phyloP scores from a whole-genome alignment of 2,329 filamentous ascomycete species.

The Coleophoma cylindrospora region DNA sequence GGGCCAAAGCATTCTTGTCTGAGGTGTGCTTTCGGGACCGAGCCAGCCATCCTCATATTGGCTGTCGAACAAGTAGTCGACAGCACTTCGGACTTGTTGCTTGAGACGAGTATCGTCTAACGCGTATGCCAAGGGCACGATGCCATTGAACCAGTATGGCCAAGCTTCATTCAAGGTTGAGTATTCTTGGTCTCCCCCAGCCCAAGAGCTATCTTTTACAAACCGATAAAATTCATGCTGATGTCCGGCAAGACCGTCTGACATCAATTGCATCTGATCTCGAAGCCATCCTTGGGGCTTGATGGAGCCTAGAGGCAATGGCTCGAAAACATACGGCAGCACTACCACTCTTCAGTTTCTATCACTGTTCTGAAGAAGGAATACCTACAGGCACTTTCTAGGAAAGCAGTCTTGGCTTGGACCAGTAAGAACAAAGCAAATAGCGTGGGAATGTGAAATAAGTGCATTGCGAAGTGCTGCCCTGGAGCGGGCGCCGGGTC shows the following conservation, averaged over 20 bases:
- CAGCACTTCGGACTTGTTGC: constrained; percentile 37
- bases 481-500: too few species aligned
- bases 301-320: constrained; percentile 22
- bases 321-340: constrained; percentile 5
- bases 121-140: constrained; percentile 49
- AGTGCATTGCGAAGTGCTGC: too few species aligned
- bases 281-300: constrained; percentile 41
- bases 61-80: constrained; percentile 41
- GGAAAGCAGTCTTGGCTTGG: neutral
- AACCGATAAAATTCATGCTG: constrained; percentile 50
- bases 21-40: constrained; percentile 40
- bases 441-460: neutral
- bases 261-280: constrained; percentile 39
- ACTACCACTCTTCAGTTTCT: constrained; percentile 1
- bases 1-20: constrained; percentile 17
- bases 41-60: constrained; percentile 53
- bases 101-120: constrained; percentile 44
- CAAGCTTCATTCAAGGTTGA: constrained; percentile 46
- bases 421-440: neutral
- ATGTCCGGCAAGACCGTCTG: constrained; percentile 42
- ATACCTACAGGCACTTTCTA: neutral
- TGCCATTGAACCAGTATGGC: constrained; percentile 49
- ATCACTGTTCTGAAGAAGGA: too few species aligned
- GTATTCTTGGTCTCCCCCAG: constrained; percentile 47
- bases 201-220: constrained; percentile 45